phyloP scores from a whole-genome alignment of 495 filamentous ascomycete species.

The Xanthoparmelia taractica region DNA sequence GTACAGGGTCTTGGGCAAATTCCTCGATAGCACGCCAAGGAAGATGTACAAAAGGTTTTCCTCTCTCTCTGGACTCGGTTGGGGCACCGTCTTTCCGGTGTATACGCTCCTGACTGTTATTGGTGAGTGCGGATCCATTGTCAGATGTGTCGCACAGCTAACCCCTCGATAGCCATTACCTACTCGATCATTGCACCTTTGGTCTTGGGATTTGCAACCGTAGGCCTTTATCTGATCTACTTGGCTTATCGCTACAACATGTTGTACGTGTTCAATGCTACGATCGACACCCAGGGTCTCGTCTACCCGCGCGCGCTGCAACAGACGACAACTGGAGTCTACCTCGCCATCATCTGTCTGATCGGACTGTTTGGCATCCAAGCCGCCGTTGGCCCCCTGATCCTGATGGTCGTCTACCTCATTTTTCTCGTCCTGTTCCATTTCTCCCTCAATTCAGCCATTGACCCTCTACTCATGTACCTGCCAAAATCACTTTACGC shows the following conservation, averaged over 20 bases:
- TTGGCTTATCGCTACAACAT: constrained; percentile 92
- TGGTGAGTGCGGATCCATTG: constrained; percentile 32
- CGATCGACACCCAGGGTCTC: constrained; percentile 85
- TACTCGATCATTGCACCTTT: constrained; percentile 90
- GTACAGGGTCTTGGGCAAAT: constrained; percentile 66
- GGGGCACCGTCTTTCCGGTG: constrained; percentile 83
- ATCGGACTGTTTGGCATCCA: constrained; percentile 82
- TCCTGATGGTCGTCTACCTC: constrained; percentile 77
- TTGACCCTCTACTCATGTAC: constrained; percentile 73
- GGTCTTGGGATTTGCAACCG: constrained; percentile 75
- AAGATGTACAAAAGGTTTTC: constrained; percentile 65
- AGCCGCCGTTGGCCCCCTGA: constrained; percentile 59
- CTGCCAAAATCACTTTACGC: constrained; percentile 60
- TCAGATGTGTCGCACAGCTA: neutral
- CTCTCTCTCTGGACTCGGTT: constrained; percentile 56
- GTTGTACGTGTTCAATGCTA: constrained; percentile 77
- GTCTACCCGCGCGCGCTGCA: constrained; percentile 85
- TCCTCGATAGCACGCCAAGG: constrained; percentile 66
- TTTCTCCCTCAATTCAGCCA: constrained; percentile 65
- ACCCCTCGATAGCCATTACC: constrained; percentile 50
- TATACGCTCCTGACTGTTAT: constrained; percentile 83
- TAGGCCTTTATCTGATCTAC: constrained; percentile 83
- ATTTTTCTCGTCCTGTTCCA: constrained; percentile 79
- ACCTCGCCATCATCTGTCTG: constrained; percentile 76
- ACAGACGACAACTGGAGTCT: constrained; percentile 82